A percentile compares a stretch with the other conserved stretches of the same genome.
Evolutionary conservation across 1,284 basidiomycete genomes (phyloP).

Genomic region (Boletus smithii): DNA sequence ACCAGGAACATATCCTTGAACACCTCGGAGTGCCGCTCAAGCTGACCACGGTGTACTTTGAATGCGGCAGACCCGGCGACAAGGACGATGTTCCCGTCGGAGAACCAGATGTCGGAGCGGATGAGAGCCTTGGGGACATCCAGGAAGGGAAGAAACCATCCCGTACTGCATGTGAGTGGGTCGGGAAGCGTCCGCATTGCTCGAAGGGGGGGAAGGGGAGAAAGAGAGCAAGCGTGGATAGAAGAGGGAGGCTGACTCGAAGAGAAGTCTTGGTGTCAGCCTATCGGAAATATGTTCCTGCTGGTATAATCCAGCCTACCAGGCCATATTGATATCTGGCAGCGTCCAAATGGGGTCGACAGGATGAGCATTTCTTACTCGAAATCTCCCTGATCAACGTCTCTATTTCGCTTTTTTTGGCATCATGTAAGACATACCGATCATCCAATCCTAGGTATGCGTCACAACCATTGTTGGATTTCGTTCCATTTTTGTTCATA

Average conservation of each 20-base stretch:
- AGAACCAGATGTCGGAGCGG: conserved; percentile 65
- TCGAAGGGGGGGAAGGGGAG: conserved; percentile 1
- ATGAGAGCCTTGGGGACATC: conserved; percentile 30
- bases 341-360: too few species aligned
- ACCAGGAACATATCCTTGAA: conserved; percentile 62
- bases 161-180: conserved; percentile 26
- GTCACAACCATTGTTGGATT: neutral
- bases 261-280: conserved; percentile 14
- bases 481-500: conserved; percentile 2
- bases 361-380: neutral
- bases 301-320: conserved; percentile 3
- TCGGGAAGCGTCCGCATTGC: conserved; percentile 25
- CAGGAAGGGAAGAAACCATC: neutral
- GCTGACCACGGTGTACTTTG: conserved; percentile 69
- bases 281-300: neutral
- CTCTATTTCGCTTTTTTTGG: too few species aligned
- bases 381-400: neutral
- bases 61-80: conserved; percentile 54
- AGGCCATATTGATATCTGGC: conserved; percentile 21
- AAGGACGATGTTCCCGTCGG: conserved; percentile 66
- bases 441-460: too few species aligned
- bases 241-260: conserved; percentile 20
- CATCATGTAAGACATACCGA: conserved; percentile 6
- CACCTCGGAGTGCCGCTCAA: conserved; percentile 68
- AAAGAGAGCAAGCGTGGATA: neutral